phyloP scores from a whole-genome alignment of 1,284 basidiomycete genomes.

The Naganishia cerealis region DNA sequence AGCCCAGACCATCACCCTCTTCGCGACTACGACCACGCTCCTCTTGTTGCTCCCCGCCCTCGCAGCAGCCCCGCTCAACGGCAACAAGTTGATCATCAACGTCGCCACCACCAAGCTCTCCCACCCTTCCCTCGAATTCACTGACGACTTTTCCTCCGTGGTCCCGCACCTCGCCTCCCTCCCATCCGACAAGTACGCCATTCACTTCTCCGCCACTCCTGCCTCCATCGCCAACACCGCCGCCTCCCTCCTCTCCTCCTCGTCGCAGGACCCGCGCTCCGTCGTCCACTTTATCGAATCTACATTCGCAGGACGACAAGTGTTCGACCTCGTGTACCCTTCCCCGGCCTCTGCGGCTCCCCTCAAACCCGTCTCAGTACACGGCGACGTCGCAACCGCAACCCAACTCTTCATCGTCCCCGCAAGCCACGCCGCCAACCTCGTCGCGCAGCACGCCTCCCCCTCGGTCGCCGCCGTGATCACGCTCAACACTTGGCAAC shows the following conservation, averaged over 20 bases:
- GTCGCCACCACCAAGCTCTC: conserved; percentile 69
- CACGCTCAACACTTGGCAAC: conserved; percentile 25
- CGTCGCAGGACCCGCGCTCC: background rate
- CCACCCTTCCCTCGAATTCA: conserved; percentile 61
- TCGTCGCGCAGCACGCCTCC: conserved; percentile 25
- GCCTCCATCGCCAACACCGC: conserved; percentile 75
- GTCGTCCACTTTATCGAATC: conserved; percentile 53
- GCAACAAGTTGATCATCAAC: conserved; percentile 71
- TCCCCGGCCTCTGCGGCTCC: conserved; percentile 36
- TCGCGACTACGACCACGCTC: conserved; percentile 57
- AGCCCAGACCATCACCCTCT: conserved; percentile 47
- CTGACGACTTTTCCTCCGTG: conserved; percentile 69
- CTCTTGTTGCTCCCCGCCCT: conserved; percentile 74
- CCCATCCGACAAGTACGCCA: conserved; percentile 69
- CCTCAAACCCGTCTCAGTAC: conserved; percentile 40
- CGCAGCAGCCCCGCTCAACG: conserved; percentile 63
- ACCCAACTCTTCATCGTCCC: conserved; percentile 46
- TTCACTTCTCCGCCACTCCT: conserved; percentile 76
- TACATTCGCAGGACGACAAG: conserved; percentile 49
- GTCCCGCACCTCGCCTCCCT: conserved; percentile 64
- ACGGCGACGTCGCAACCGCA: conserved; percentile 37
- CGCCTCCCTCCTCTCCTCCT: conserved; percentile 43
- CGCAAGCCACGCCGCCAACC: conserved; percentile 30
- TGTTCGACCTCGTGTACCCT: conserved; percentile 46
- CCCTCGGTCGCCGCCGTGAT: conserved; percentile 42